Conservation (phyloP, 306 rosid genomes). For the Lupinus albus region DNA sequence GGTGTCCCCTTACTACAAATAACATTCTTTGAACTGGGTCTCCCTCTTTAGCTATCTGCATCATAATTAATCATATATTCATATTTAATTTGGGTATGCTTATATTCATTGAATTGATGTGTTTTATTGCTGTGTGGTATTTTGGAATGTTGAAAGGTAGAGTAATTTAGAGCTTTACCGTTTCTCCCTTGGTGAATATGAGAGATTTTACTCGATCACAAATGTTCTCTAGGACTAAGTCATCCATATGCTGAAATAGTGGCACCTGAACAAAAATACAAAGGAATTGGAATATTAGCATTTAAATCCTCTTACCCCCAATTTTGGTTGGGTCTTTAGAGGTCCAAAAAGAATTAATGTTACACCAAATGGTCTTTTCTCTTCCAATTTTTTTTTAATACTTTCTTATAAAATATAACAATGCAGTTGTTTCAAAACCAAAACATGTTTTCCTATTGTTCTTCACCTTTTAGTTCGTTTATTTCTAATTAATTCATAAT, state of each 20-base stretch:
- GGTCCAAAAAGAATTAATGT: too few relatives aligned
- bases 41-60: slow-evolving; percentile 80
- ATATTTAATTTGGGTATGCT: neutral
- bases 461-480: neutral
- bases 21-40: slow-evolving; percentile 94
- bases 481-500: neutral
- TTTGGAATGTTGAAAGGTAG: too few relatives aligned
- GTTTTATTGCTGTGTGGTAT: too few relatives aligned
- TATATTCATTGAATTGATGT: neutral
- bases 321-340: too few relatives aligned
- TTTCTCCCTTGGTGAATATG: slow-evolving; percentile 91
- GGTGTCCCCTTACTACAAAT: slow-evolving; percentile 87
- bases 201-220: slow-evolving; percentile 90
- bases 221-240: slow-evolving; percentile 80
- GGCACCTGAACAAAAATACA: slow-evolving; percentile 59
- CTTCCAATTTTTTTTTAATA: too few relatives aligned
- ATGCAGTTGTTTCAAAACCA: too few relatives aligned
- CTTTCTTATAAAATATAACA: too few relatives aligned
- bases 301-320: too few relatives aligned
- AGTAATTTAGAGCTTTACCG: slow-evolving; percentile 49
- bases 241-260: slow-evolving; percentile 86
- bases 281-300: too few relatives aligned
- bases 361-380: too few relatives aligned
- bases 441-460: neutral
- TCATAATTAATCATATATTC: neutral